Base-by-base conservation (phyloP, 768 basidiomycete genomes). In the Lactarius deliciosus region DNA sequence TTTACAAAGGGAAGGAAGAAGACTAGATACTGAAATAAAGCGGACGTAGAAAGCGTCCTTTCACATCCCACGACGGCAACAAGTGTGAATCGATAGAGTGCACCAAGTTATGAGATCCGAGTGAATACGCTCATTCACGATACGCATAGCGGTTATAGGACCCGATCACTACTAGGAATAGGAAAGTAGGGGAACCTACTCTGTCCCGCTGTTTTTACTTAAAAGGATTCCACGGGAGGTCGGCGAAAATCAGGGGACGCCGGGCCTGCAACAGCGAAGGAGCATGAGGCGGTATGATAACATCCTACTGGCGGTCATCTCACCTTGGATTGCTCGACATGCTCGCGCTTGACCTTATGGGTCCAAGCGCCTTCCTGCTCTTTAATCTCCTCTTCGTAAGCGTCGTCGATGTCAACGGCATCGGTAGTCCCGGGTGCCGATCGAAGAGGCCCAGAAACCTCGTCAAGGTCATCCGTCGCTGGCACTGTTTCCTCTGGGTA, bases 361-460 rank as follows among this genome's bases (percentile, higher is more conserved):
- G 64, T 65, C 69, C 69, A 70, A 28, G 64, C 69, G 11, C 68
- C 64, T 47, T 70, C 69, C 54, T 70, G 68, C 50, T 70, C 61
- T 18, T 69, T 64, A 11, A 70, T 54, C 57, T 70, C 69, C 57
- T 70, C 69, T 38, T 70, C 69, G 36, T 47, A 70, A 30, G 57
- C 20, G 61, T 70, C 68, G n/a, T 64, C 69, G 22, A 70, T 47
- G 45, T 69, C 63, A 32, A 61, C 57, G 41, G 38, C 53, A 25
- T 34, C 34, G 13, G 53, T 57, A 15, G 43, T 55, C n/a, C 65
- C 70, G 10, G 22, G 57, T 2, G 68, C 70, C 5, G 60, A 65
- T n/a, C 57, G 59, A 30, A 71, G 57, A 6, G 70, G 70, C 5
- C 70, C 70, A 43, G 54, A 53, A 32, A 71, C 59, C 60, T 71